A percentile compares a stretch with the other conserved stretches of the same genome.
These are phyloP conservation scores for Sphaceloma murrayae DNA, from an alignment of 2,329 filamentous ascomycete species.

Conservation along the genomic window DNA sequence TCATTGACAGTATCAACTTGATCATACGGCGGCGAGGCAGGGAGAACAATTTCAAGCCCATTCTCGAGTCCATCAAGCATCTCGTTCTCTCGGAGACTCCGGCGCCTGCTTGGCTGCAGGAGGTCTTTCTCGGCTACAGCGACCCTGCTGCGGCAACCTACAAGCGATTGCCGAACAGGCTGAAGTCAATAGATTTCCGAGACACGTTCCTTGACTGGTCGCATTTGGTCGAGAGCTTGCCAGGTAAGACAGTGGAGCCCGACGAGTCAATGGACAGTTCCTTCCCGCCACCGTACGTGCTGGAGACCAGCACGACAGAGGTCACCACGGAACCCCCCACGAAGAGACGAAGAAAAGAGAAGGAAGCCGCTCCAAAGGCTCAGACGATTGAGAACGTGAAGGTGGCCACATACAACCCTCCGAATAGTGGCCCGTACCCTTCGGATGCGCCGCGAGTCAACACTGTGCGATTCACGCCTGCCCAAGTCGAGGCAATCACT, in stretches of 20 bases:
- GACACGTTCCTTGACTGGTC: slow-evolving; percentile 96
- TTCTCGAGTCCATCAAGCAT: slow-evolving; percentile 82
- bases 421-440: slow-evolving; percentile 82
- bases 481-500: slow-evolving; percentile 84
- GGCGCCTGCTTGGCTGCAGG: slow-evolving; percentile 83
- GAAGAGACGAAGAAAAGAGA: slow-evolving; percentile 79
- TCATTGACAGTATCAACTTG: slow-evolving; percentile 79
- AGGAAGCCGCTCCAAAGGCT: slow-evolving; percentile 56
- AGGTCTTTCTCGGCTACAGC: slow-evolving; percentile 95
- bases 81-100: slow-evolving; percentile 77
- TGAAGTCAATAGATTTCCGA: slow-evolving; percentile 75
- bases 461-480: slow-evolving; percentile 74
- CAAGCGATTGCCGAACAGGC: slow-evolving; percentile 66
- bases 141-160: slow-evolving; percentile 83
- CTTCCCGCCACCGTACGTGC: slow-evolving; percentile 78
- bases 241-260: slow-evolving; percentile 77
- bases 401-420: slow-evolving; percentile 82
- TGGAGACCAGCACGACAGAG: slow-evolving; percentile 49
- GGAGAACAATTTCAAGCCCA: slow-evolving; percentile 95
- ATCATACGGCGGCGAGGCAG: slow-evolving; percentile 71
- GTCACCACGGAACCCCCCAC: slow-evolving; percentile 46
- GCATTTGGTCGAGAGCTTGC: slow-evolving; percentile 79
- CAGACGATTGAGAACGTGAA: slow-evolving; percentile 58
- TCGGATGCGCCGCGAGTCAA: slow-evolving; percentile 76
- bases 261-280: slow-evolving; percentile 60